Percentiles rank a stretch among this genome's conserved stretches.
These are phyloP conservation scores for Pistacia integerrima DNA, from an alignment of 345 rosid genomes.

Conservation along the genomic window DNA sequence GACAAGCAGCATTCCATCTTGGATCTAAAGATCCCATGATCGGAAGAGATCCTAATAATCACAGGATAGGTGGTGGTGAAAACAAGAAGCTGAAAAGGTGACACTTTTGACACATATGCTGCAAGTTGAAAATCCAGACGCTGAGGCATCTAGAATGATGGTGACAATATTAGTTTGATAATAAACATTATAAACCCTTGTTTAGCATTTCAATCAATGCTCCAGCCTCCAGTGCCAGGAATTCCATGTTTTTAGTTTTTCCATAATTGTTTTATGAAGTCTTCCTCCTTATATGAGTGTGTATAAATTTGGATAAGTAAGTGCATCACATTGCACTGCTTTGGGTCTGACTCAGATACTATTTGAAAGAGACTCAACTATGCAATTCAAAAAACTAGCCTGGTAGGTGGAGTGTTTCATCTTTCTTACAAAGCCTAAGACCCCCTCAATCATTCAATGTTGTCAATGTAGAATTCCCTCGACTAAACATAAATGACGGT, in stretches of 20 bases:
- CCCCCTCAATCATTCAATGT: too few relatives aligned
- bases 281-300: neutral
- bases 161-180: neutral
- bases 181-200: neutral
- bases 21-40: neutral
- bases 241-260: neutral
- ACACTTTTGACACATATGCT: neutral
- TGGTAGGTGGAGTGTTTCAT: too few relatives aligned
- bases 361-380: too few relatives aligned
- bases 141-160: neutral
- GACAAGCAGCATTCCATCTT: neutral
- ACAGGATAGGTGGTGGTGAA: neutral
- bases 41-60: neutral
- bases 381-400: too few relatives aligned
- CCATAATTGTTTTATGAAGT: neutral
- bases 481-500: neutral
- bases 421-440: too few relatives aligned
- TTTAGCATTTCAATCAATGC: neutral
- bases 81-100: neutral
- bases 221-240: neutral
- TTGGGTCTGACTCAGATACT: too few relatives aligned
- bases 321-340: too few relatives aligned
- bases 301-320: too few relatives aligned
- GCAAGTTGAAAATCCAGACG: neutral
- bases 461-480: neutral